Evolutionary conservation across 2,329 filamentous ascomycete species (phyloP).

Genomic region (Metarhizium anisopliae): DNA sequence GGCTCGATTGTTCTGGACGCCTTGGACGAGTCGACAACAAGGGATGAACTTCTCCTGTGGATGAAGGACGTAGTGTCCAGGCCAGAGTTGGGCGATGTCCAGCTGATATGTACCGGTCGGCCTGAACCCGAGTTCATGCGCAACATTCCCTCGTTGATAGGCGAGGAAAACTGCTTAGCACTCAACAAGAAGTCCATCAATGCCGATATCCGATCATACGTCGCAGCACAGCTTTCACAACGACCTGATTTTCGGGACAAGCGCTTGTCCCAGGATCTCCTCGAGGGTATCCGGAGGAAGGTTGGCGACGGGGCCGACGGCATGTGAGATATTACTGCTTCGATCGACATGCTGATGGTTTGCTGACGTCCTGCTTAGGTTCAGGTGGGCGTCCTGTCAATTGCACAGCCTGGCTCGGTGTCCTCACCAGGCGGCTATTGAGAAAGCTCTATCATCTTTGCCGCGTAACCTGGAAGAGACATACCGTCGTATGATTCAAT

Average conservation of each 20-base stretch:
- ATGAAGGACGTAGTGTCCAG: slow-evolving; percentile 6
- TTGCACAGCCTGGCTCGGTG: no score
- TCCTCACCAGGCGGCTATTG: no score
- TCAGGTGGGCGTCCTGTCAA: no score
- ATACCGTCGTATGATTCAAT: slow-evolving; percentile 10
- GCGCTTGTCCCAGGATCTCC: slow-evolving; percentile 6
- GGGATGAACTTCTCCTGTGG: slow-evolving; percentile 11
- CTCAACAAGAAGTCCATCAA: slow-evolving; percentile 11
- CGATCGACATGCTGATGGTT: no score
- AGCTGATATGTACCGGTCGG: slow-evolving; percentile 10
- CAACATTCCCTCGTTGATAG: slow-evolving; percentile 6
- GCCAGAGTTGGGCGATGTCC: slow-evolving; percentile 2
- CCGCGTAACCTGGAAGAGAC: no score
- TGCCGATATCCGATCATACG: slow-evolving; percentile 10
- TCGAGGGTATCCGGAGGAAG: slow-evolving; percentile 4
- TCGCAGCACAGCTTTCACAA: slow-evolving; percentile 8
- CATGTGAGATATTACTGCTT: slow-evolving; percentile 9
- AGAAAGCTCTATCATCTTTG: no score
- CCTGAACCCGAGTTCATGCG: slow-evolving; percentile 12
- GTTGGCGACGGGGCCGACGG: slow-evolving; percentile 16
- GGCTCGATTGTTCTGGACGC: slow-evolving; percentile 13
- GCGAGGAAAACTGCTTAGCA: slow-evolving; percentile 9
- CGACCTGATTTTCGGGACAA: slow-evolving; percentile 11
- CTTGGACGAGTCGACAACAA: slow-evolving; percentile 14
- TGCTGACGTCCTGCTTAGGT: no score